phyloP scores from a whole-genome alignment of 1,139 yeast genomes.

The Pichia sorboxylosa region DNA sequence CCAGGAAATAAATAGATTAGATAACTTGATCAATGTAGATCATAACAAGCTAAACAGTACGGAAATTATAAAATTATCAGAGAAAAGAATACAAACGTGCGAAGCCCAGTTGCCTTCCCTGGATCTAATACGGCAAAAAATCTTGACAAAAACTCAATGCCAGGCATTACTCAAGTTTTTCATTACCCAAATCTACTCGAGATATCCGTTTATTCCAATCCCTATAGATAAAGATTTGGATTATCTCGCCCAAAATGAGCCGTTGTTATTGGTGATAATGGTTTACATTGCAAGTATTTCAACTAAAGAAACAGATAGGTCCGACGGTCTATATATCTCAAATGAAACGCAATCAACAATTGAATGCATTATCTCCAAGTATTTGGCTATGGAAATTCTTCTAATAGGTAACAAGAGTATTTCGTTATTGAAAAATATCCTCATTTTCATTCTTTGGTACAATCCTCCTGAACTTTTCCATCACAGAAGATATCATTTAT shows the following conservation, averaged over 20 bases:
- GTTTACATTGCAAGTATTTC: conserved; percentile 50
- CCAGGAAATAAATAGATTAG: conserved; percentile 27
- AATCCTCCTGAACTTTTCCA: conserved; percentile 74
- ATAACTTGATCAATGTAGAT: conserved; percentile 18
- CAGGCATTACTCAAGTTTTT: conserved; percentile 33
- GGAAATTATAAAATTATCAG: conserved; percentile 23
- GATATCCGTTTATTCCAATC: conserved; percentile 46
- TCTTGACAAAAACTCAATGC: conserved; percentile 42
- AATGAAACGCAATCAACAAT: conserved; percentile 32
- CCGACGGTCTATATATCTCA: conserved; percentile 25
- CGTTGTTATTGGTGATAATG: conserved; percentile 51
- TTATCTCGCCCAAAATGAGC: conserved; percentile 38
- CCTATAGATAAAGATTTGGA: conserved; percentile 34
- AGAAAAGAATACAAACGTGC: conserved; percentile 28
- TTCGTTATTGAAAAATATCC: conserved; percentile 52
- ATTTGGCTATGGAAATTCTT: conserved; percentile 51
- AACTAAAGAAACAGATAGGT: conserved; percentile 16
- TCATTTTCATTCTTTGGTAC: conserved; percentile 65
- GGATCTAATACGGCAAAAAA: conserved; percentile 39
- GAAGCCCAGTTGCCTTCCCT: conserved; percentile 17
- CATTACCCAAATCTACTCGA: conserved; percentile 27
- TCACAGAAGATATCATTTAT: conserved; percentile 64
- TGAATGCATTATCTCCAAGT: conserved; percentile 48
- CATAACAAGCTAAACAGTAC: conserved; percentile 20
- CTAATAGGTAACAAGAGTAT: conserved; percentile 62